A percentile compares a stretch with the other conserved stretches of the same genome.
Conservation (phyloP, 2,329 filamentous ascomycete genomes). For the Cercospora brassicicola region DNA sequence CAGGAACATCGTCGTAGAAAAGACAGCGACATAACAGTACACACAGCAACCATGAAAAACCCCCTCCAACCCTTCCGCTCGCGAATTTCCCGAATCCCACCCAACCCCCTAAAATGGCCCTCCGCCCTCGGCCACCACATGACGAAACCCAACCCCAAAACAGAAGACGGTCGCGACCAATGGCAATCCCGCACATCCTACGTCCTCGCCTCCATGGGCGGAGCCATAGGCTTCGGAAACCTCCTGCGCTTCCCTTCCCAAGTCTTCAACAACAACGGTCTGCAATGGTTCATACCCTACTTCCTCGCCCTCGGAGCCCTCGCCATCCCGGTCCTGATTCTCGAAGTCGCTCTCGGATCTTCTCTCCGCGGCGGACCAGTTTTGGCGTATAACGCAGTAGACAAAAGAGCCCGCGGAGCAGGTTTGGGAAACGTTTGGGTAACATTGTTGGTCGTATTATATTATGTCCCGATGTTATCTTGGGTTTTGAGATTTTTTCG, state of each 20-base stretch:
- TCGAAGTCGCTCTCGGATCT: slow-evolving; percentile 56
- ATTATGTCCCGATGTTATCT: slow-evolving; percentile 58
- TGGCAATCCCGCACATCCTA: slow-evolving; percentile 59
- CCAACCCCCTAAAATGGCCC: slow-evolving; percentile 4
- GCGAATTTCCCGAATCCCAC: neutral
- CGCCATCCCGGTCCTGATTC: slow-evolving; percentile 57
- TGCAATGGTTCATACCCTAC: slow-evolving; percentile 63
- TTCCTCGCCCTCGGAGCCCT: slow-evolving; percentile 57
- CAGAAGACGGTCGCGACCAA: slow-evolving; percentile 50
- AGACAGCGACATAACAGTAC: neutral
- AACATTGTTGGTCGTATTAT: slow-evolving; percentile 56
- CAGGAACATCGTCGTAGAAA: neutral
- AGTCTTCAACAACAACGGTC: slow-evolving; percentile 60
- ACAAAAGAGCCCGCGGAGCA: slow-evolving; percentile 54
- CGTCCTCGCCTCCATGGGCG: slow-evolving; percentile 60
- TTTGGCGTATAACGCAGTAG: slow-evolving; percentile 48
- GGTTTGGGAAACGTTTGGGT: slow-evolving; percentile 56
- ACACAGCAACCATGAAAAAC: neutral
- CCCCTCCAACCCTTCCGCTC: neutral
- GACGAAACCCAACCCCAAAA: slow-evolving; percentile 7
- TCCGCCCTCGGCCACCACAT: slow-evolving; percentile 9
- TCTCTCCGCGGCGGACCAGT: slow-evolving; percentile 48
- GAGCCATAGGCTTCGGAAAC: slow-evolving; percentile 60
- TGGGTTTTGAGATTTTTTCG: slow-evolving; percentile 63
- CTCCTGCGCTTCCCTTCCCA: slow-evolving; percentile 59